phyloP scores from a whole-genome alignment of 441 rosid species.

The Geranium incanum region DNA sequence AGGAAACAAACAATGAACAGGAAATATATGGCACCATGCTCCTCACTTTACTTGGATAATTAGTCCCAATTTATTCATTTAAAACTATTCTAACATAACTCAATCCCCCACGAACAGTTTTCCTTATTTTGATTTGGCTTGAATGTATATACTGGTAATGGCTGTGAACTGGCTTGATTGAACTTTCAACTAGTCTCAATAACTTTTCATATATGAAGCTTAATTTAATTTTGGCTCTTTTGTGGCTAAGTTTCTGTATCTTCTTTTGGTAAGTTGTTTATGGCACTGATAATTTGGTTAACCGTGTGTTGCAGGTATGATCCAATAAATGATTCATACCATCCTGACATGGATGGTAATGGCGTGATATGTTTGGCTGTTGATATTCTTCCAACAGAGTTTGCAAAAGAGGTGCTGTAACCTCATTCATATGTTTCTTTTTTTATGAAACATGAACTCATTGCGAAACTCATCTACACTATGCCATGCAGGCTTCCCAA shows the following conservation, averaged over 20 bases:
- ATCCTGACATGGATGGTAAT: conserved; percentile 70
- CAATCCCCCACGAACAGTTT: no score
- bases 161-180: no score
- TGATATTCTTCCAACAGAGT: conserved; percentile 90
- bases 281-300: conserved; percentile 13
- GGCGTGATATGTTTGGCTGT: conserved; percentile 75
- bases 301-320: conserved; percentile 47
- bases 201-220: no score
- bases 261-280: background rate
- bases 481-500: conserved; percentile 50
- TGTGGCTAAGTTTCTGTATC: background rate
- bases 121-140: no score
- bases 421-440: conserved; percentile 11
- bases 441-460: background rate
- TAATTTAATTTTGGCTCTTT: background rate
- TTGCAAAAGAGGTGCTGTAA: conserved; percentile 81
- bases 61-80: no score
- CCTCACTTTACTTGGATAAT: no score
- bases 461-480: background rate
- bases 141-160: no score
- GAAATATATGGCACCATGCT: no score
- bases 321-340: conserved; percentile 48
- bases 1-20: no score
- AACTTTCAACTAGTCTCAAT: no score
- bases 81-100: no score